A percentile compares a stretch with the other conserved stretches of the same genome.
phyloP scores from a whole-genome alignment of 2,329 filamentous ascomycete genomes.

The Monosporascus ibericus region DNA sequence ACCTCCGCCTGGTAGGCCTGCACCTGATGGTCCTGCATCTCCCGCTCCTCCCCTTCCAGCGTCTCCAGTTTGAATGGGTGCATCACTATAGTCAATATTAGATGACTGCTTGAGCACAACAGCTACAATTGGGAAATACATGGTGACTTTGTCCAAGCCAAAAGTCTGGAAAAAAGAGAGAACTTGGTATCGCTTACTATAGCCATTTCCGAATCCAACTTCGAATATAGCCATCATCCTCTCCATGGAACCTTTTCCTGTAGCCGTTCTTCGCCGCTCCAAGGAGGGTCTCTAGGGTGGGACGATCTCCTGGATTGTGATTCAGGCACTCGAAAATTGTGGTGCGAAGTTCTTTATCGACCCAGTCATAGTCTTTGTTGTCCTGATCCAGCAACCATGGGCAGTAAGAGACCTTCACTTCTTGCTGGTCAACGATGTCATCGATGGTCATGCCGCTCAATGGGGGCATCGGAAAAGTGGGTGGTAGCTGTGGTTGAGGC shows the following conservation, averaged over 20 bases:
- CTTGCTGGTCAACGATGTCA: neutral
- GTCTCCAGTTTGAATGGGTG: neutral
- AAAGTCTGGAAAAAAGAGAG: too few species aligned
- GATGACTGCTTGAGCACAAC: neutral
- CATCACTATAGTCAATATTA: neutral
- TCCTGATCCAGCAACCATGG: conserved; percentile 8
- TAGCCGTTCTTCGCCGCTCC: conserved; percentile 5
- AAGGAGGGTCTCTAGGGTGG: conserved; percentile 10
- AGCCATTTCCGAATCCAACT: conserved; percentile 12
- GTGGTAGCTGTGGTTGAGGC: conserved; percentile 13
- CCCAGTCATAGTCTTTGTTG: conserved; percentile 3
- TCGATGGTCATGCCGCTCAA: neutral
- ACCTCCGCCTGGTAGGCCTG: neutral
- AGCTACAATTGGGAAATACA: too few species aligned
- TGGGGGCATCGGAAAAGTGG: neutral
- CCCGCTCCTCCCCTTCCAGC: neutral
- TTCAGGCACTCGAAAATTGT: conserved; percentile 18
- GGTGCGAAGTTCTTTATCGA: conserved; percentile 11
- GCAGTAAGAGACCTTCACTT: conserved; percentile 16
- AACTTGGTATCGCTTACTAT: conserved; percentile 1
- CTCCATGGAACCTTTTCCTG: conserved; percentile 1
- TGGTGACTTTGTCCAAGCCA: too few species aligned
- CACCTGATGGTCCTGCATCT: neutral
- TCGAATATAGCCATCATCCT: conserved; percentile 9
- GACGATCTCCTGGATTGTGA: conserved; percentile 14